These are phyloP conservation scores for Massarina eburnea DNA, from an alignment of 2,329 filamentous ascomycete genomes.

Conservation along the genomic window DNA sequence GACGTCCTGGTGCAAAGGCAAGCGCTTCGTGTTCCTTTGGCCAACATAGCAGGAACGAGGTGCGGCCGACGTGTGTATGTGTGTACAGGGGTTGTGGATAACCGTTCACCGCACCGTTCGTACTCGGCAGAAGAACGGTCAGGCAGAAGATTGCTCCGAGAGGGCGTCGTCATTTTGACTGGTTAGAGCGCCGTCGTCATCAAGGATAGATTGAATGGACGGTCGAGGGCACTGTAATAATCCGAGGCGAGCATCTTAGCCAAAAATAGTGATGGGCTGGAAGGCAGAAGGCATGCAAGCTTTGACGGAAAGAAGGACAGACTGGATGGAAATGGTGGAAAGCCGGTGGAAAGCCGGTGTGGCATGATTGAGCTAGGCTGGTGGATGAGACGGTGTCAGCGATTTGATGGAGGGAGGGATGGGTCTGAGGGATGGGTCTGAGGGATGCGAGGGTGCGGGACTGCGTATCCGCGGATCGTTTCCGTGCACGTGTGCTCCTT, in stretches of 20 bases:
- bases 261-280: slow-evolving; percentile 12
- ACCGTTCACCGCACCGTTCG: neutral
- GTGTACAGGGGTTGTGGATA: neutral
- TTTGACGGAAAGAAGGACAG: slow-evolving; percentile 1
- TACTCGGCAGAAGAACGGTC: neutral
- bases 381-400: slow-evolving; percentile 13
- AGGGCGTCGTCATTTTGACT: neutral
- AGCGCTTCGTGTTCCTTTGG: neutral
- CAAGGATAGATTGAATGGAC: neutral
- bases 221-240: neutral
- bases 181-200: neutral
- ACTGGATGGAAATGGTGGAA: slow-evolving; percentile 5
- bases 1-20: neutral
- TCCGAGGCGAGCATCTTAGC: neutral
- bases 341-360: slow-evolving; percentile 2
- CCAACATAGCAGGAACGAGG: neutral
- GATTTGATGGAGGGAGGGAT: too few relatives aligned
- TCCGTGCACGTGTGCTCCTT: neutral
- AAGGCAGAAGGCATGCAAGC: slow-evolving; percentile 1
- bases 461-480: slow-evolving; percentile 1
- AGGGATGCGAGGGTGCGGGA: neutral
- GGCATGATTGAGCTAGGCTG: slow-evolving; percentile 15
- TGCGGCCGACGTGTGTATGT: neutral
- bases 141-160: neutral
- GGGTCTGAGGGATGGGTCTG: neutral